Evolutionary conservation across 768 basidiomycete species (phyloP).

Genomic region (Termitomyces sp.): DNA sequence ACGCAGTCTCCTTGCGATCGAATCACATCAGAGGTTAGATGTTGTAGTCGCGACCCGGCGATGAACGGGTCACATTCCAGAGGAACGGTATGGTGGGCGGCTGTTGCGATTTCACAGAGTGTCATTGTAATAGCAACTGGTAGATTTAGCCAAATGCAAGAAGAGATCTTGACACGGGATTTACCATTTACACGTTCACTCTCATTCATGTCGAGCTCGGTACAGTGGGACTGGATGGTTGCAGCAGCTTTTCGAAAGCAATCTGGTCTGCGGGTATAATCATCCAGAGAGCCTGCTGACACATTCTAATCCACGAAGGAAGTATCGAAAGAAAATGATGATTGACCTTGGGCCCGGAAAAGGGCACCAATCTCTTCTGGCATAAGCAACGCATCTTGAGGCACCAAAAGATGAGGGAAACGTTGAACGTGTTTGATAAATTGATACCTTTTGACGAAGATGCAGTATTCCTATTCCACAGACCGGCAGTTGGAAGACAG

Average conservation of each 20-base stretch:
- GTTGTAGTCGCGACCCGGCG: slow-evolving; percentile 12
- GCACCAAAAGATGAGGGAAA: neutral
- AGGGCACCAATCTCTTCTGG: slow-evolving; percentile 13
- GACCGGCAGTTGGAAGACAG: neutral
- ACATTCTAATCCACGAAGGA: neutral
- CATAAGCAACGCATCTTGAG: slow-evolving; percentile 7
- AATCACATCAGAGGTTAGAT: slow-evolving; percentile 10
- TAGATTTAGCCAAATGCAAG: neutral
- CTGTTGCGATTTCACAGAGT: slow-evolving; percentile 75
- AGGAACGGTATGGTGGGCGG: slow-evolving; percentile 61
- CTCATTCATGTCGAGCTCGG: slow-evolving; percentile 57
- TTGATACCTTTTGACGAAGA: slow-evolving; percentile 3
- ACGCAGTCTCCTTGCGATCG: slow-evolving; percentile 44
- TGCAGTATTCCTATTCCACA: neutral
- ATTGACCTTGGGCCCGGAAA: slow-evolving; percentile 12
- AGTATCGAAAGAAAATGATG: neutral
- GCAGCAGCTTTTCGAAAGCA: slow-evolving; percentile 58
- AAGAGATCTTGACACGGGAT: neutral
- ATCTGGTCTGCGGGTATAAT: slow-evolving; percentile 48
- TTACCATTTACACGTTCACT: slow-evolving; percentile 59
- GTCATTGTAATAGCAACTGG: slow-evolving; percentile 76
- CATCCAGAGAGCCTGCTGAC: slow-evolving; percentile 24
- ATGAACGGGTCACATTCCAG: slow-evolving; percentile 55
- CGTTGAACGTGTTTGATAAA: neutral
- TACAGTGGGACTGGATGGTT: slow-evolving; percentile 46